These are phyloP conservation scores for Allantophomopsis cytisporea DNA, from an alignment of 2,329 filamentous ascomycete genomes.

Conservation along the genomic window DNA sequence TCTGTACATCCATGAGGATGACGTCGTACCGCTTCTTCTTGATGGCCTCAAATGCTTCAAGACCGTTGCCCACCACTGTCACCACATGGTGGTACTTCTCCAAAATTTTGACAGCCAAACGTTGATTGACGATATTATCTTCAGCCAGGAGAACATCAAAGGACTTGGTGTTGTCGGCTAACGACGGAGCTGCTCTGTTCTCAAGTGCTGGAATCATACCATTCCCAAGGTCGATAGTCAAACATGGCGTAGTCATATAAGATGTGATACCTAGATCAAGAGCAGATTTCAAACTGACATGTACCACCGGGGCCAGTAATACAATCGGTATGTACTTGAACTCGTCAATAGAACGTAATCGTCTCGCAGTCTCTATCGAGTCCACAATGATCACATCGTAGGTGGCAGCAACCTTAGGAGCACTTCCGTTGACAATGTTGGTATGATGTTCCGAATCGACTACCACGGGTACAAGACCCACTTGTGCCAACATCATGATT, in stretches of 20 bases:
- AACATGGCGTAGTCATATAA: conserved; percentile 95
- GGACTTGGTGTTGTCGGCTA: conserved; percentile 87
- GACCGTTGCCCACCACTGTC: conserved; percentile 86
- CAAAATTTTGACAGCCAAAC: conserved; percentile 88
- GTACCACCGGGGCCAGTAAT: conserved; percentile 74
- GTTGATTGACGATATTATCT: conserved; percentile 95
- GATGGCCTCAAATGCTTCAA: conserved; percentile 85
- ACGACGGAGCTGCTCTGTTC: conserved; percentile 78
- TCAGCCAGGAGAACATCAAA: conserved; percentile 93
- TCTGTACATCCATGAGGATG: conserved; percentile 98
- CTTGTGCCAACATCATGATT: conserved; percentile 59
- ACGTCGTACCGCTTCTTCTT: conserved; percentile 90
- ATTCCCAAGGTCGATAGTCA: conserved; percentile 87
- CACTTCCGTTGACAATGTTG: conserved; percentile 41
- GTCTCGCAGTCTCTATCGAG: conserved; percentile 79
- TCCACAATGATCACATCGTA: conserved; percentile 97
- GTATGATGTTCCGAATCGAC: conserved; percentile 66
- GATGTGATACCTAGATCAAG: conserved; percentile 94
- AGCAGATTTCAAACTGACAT: conserved; percentile 85
- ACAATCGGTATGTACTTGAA: conserved; percentile 98
- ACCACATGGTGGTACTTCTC: conserved; percentile 93
- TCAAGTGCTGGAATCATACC: conserved; percentile 93
- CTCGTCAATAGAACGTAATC: conserved; percentile 74
- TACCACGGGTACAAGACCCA: conserved; percentile 72
- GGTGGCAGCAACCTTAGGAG: conserved; percentile 21